Conservation (phyloP, 345 rosid genomes). For the Clausena lansium region DNA sequence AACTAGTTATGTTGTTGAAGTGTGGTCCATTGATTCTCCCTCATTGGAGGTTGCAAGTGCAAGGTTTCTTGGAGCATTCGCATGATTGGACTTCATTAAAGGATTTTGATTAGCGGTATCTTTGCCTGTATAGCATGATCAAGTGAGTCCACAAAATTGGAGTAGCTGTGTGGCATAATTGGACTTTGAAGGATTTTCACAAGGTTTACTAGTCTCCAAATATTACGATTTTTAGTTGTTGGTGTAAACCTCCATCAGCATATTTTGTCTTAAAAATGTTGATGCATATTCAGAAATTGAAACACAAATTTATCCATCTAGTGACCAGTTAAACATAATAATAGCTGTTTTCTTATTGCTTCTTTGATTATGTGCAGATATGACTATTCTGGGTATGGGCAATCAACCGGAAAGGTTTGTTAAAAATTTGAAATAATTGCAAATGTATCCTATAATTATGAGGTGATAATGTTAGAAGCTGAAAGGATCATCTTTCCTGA, state of each 20-base stretch:
- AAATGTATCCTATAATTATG: background rate
- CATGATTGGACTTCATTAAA: background rate
- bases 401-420: constrained; percentile 94
- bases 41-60: background rate
- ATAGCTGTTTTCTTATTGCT: constrained; percentile 3
- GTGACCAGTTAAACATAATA: background rate
- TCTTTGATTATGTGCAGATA: constrained; percentile 53
- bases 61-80: background rate
- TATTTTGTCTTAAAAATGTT: background rate
- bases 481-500: constrained; percentile 11
- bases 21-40: background rate
- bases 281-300: background rate
- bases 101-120: background rate
- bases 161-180: background rate
- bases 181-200: background rate
- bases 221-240: background rate
- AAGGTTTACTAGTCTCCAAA: background rate
- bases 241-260: background rate
- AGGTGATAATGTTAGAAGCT: constrained; percentile 7
- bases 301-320: background rate
- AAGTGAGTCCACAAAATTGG: background rate
- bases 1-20: background rate
- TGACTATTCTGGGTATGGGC: constrained; percentile 97
- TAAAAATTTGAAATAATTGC: background rate
- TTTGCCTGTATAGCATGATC: constrained; percentile 9